These are phyloP conservation scores for Ceratocystis papillata DNA, from an alignment of 2,329 filamentous ascomycete genomes.

Conservation along the genomic window DNA sequence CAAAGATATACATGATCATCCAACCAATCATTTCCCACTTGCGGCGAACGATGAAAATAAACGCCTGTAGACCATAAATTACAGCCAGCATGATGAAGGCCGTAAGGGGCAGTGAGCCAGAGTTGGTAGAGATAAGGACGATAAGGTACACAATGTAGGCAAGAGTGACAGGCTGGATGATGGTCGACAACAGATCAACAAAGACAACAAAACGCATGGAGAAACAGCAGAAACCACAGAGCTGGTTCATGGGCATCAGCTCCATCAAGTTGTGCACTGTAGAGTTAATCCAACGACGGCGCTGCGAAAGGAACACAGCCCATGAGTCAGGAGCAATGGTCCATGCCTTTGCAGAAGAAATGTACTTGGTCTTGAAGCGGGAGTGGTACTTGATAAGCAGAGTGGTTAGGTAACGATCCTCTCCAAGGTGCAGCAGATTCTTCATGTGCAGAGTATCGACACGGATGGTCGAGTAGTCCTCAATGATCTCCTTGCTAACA, in stretches of 20 bases:
- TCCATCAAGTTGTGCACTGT: conserved; percentile 97
- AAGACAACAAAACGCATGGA: conserved; percentile 98
- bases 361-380: conserved; percentile 98
- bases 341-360: conserved; percentile 84
- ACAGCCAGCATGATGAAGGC: conserved; percentile 83
- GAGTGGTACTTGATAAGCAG: conserved; percentile 83
- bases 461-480: conserved; percentile 80
- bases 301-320: conserved; percentile 90
- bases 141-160: conserved; percentile 86
- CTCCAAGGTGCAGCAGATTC: conserved; percentile 89
- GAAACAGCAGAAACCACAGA: conserved; percentile 99
- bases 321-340: conserved; percentile 94
- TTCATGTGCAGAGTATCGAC: conserved; percentile 99
- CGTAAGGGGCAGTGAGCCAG: conserved; percentile 62
- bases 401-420: conserved; percentile 95
- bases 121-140: conserved; percentile 53
- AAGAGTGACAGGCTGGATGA: conserved; percentile 83
- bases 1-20: conserved; percentile 93
- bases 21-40: conserved; percentile 99
- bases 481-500: conserved; percentile 82
- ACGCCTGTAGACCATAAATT: conserved; percentile 93
- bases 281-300: conserved; percentile 99
- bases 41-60: conserved; percentile 91
- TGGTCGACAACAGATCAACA: conserved; percentile 78
- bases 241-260: conserved; percentile 81